phyloP scores from a whole-genome alignment of 179 eudicot species.

The Drosera spatulata region DNA sequence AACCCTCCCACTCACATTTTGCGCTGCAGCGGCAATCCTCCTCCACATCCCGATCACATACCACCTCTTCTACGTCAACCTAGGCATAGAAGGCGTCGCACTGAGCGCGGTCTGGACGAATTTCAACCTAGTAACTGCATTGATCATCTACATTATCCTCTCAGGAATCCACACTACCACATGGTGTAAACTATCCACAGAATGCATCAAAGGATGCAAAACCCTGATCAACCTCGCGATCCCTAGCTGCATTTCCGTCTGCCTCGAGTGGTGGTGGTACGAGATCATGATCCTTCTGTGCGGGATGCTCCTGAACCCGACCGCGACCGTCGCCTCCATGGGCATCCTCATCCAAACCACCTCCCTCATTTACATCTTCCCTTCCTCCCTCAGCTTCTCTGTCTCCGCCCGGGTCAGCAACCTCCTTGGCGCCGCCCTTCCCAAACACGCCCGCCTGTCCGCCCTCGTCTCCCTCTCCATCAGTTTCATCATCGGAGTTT shows the following conservation, averaged over 20 bases:
- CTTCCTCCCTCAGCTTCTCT: constrained; percentile 20
- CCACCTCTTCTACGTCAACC: constrained; percentile 15
- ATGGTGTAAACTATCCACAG: constrained; percentile 1
- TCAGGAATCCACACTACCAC: constrained; percentile 9
- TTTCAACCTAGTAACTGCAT: constrained; percentile 12
- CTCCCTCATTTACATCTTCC: constrained; percentile 15
- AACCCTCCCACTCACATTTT: constrained; percentile 24
- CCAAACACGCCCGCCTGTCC: constrained; percentile 21
- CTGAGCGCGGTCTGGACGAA: constrained; percentile 21
- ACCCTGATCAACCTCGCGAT: constrained; percentile 17
- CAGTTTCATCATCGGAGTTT: constrained; percentile 19
- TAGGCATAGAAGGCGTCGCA: constrained; percentile 31
- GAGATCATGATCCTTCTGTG: constrained; percentile 35
- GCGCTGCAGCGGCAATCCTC: constrained; percentile 16
- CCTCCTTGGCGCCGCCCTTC: constrained; percentile 25
- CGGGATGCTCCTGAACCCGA: constrained; percentile 26
- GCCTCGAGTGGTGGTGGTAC: constrained; percentile 47
- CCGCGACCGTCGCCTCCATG: constrained; percentile 25
- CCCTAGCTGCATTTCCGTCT: constrained; percentile 37
- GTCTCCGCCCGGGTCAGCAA: constrained; percentile 34
- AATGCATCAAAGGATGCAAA: constrained; percentile 3
- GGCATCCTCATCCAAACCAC: constrained; percentile 30
- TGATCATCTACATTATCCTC: constrained; percentile 10
- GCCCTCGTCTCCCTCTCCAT: constrained; percentile 19
- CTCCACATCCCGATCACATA: constrained; percentile 26